These are phyloP conservation scores for Agaricus subrufescens DNA, from an alignment of 768 basidiomycete species.

Conservation along the genomic window DNA sequence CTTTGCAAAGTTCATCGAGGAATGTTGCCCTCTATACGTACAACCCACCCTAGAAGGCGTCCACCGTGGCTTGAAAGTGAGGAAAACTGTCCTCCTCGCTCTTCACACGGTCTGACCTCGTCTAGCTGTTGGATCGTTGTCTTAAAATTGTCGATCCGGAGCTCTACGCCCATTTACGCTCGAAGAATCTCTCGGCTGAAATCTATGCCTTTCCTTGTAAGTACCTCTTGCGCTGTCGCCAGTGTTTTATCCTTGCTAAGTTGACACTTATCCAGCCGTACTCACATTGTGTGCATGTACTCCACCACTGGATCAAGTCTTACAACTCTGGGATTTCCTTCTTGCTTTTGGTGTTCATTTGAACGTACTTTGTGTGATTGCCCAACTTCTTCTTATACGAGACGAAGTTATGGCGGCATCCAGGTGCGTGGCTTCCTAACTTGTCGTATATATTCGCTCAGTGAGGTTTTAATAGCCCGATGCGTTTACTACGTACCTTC, in stretches of 20 bases:
- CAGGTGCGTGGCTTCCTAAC: constrained; percentile 49
- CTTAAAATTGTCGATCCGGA: constrained; percentile 89
- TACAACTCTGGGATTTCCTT: constrained; percentile 96
- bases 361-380: constrained; percentile 95
- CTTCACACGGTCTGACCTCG: background rate
- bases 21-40: constrained; percentile 92
- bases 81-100: constrained; percentile 12
- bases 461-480: constrained; percentile 54
- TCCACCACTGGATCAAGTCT: constrained; percentile 91
- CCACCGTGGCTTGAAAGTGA: constrained; percentile 87
- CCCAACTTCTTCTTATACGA: constrained; percentile 86
- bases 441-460: background rate
- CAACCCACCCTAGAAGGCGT: constrained; percentile 95
- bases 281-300: constrained; percentile 96
- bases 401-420: constrained; percentile 84
- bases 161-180: constrained; percentile 73
- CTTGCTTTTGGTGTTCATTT: constrained; percentile 95
- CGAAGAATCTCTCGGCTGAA: constrained; percentile 91
- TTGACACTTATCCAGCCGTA: constrained; percentile 51
- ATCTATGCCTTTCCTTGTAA: constrained; percentile 96
- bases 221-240: constrained; percentile 20
- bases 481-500: constrained; percentile 91
- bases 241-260: background rate
- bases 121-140: constrained; percentile 87
- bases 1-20: constrained; percentile 95